Evolutionary conservation across 2,329 filamentous ascomycete genomes (phyloP).

Genomic region (Alternaria burnsii): DNA sequence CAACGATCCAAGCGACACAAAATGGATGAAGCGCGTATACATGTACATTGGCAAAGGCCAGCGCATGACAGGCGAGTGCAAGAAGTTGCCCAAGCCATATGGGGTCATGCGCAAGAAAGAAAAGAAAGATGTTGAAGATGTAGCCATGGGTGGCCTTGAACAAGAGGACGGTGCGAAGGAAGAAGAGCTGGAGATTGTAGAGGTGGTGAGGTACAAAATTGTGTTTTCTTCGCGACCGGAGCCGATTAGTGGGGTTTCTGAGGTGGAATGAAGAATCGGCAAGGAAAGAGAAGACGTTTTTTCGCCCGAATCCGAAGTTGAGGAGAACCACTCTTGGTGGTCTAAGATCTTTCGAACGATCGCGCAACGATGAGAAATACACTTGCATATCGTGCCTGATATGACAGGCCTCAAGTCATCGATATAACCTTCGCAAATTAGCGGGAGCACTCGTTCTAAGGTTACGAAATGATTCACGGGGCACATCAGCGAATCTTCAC

Average conservation of each 20-base stretch:
- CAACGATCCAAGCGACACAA: conserved; percentile 62
- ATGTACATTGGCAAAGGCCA: conserved; percentile 90
- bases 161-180: conserved; percentile 21
- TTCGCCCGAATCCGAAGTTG: neutral
- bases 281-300: neutral
- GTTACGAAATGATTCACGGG: neutral
- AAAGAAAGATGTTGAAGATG: conserved; percentile 41
- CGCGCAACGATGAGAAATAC: neutral
- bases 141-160: conserved; percentile 33
- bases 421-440: neutral
- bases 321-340: neutral
- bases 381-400: neutral
- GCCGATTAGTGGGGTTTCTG: conserved; percentile 65
- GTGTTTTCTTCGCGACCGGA: conserved; percentile 86
- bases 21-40: conserved; percentile 91
- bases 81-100: conserved; percentile 80
- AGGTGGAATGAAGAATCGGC: conserved; percentile 17
- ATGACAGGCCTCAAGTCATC: neutral
- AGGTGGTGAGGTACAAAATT: conserved; percentile 87
- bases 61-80: conserved; percentile 86
- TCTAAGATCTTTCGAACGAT: neutral
- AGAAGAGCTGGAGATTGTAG: conserved; percentile 79
- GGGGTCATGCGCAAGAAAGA: conserved; percentile 71
- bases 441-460: neutral
- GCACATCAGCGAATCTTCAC: neutral